Conservation (phyloP, 116 monocot genomes). For the Iris pallida region DNA sequence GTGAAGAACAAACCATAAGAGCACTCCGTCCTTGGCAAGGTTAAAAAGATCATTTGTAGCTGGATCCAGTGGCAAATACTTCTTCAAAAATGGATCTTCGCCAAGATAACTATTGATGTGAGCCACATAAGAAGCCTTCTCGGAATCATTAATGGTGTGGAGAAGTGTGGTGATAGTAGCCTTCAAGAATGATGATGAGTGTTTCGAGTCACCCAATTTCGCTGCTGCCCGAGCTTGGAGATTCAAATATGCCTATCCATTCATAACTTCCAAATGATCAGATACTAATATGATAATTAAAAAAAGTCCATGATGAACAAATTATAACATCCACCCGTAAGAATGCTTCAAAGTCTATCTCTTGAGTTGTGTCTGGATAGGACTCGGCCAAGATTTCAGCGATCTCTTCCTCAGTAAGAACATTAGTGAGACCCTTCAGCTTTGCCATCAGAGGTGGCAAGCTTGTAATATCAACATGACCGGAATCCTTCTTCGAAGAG, state of each 20-base stretch:
- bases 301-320: neutral
- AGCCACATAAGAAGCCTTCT: slow-evolving; percentile 81
- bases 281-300: neutral
- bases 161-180: slow-evolving; percentile 63
- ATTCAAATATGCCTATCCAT: slow-evolving; percentile 66
- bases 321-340: slow-evolving; percentile 37
- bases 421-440: slow-evolving; percentile 54
- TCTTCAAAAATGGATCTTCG: slow-evolving; percentile 73
- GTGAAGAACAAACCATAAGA: slow-evolving; percentile 70
- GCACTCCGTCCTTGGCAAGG: slow-evolving; percentile 78
- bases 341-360: slow-evolving; percentile 84
- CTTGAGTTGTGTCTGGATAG: slow-evolving; percentile 44
- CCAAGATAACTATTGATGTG: slow-evolving; percentile 77
- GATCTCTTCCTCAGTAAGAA: slow-evolving; percentile 56
- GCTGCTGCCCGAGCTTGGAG: slow-evolving; percentile 47
- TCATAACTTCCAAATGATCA: slow-evolving; percentile 1
- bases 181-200: slow-evolving; percentile 76
- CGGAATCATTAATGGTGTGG: slow-evolving; percentile 77
- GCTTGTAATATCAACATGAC: slow-evolving; percentile 36
- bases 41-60: slow-evolving; percentile 54
- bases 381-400: slow-evolving; percentile 39
- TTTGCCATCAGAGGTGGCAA: slow-evolving; percentile 59
- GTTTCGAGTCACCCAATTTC: slow-evolving; percentile 49
- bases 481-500: slow-evolving; percentile 32
- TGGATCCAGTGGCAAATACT: slow-evolving; percentile 76